These are phyloP conservation scores for Neurospora tetrasperma DNA, from an alignment of 495 filamentous ascomycete genomes.

Conservation along the genomic window DNA sequence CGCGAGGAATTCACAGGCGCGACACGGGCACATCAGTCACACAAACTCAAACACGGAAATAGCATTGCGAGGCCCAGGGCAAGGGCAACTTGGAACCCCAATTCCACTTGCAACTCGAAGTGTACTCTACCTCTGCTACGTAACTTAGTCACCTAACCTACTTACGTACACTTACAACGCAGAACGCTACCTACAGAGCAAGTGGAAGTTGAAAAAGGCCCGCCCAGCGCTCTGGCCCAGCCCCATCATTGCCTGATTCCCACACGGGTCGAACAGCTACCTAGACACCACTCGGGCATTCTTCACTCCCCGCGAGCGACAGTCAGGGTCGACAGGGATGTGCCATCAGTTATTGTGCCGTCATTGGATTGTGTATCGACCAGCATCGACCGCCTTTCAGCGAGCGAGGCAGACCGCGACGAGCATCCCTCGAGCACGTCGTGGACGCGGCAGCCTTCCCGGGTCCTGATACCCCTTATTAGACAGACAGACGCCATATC, in stretches of 20 bases:
- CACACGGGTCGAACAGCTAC: neutral
- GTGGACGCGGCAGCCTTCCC: neutral
- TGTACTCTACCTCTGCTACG: too few species aligned
- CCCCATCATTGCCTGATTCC: neutral
- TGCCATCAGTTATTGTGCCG: neutral
- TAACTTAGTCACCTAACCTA: too few species aligned
- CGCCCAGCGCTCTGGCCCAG: neutral
- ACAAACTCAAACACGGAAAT: neutral
- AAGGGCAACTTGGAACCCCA: neutral
- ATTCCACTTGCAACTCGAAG: neutral
- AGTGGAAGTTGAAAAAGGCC: neutral
- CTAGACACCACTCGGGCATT: neutral
- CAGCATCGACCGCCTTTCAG: slow-evolving; percentile 1
- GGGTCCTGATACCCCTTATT: neutral
- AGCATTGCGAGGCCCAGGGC: neutral
- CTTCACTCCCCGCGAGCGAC: neutral
- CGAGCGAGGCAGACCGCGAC: neutral
- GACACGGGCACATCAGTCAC: neutral
- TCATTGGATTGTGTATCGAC: slow-evolving; percentile 1
- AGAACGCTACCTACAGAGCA: neutral
- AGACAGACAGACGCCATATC: neutral
- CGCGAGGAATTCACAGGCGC: neutral
- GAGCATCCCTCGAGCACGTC: neutral
- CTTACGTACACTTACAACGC: neutral
- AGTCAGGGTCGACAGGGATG: neutral